phyloP scores from a whole-genome alignment of 305 asterid species.

The Fraxinus sp. region DNA sequence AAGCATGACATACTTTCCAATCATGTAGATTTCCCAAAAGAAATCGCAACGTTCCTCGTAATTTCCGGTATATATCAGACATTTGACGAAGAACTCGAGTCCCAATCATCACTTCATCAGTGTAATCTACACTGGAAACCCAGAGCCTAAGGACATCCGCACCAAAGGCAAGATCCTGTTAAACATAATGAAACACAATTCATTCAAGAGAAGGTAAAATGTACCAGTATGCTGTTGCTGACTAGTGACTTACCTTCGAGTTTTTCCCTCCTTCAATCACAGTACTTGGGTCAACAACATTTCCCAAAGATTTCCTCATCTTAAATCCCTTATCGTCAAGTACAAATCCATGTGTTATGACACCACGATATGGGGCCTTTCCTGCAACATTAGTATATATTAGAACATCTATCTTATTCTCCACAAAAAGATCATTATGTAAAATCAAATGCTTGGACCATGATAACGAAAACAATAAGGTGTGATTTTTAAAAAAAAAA shows the following conservation, averaged over 20 bases:
- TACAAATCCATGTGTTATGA: slow-evolving; percentile 93
- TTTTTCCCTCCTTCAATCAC: slow-evolving; percentile 91
- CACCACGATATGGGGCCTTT: slow-evolving; percentile 84
- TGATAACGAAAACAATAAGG: not conserved
- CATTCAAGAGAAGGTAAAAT: slow-evolving; percentile 8
- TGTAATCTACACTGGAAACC: slow-evolving; percentile 97
- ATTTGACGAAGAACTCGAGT: slow-evolving; percentile 92
- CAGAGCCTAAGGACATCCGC: slow-evolving; percentile 96
- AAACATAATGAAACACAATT: slow-evolving; percentile 28
- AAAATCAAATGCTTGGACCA: not conserved
- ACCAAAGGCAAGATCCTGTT: slow-evolving; percentile 78
- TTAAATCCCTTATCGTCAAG: slow-evolving; percentile 92
- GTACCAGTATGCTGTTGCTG: not conserved
- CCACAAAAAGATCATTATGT: not conserved
- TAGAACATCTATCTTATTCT: slow-evolving; percentile 7
- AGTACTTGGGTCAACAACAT: slow-evolving; percentile 87
- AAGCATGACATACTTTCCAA: slow-evolving; percentile 71
- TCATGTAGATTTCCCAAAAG: slow-evolving; percentile 94
- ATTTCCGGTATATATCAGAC: slow-evolving; percentile 88
- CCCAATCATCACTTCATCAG: slow-evolving; percentile 82
- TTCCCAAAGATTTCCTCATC: slow-evolving; percentile 97
- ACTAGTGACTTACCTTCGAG: slow-evolving; percentile 53
- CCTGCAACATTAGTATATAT: slow-evolving; percentile 49
- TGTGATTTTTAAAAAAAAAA: not conserved
- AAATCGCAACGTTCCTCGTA: slow-evolving; percentile 96